phyloP scores from a whole-genome alignment of 305 asterid genomes.

The Fraxinus angustifolia region DNA sequence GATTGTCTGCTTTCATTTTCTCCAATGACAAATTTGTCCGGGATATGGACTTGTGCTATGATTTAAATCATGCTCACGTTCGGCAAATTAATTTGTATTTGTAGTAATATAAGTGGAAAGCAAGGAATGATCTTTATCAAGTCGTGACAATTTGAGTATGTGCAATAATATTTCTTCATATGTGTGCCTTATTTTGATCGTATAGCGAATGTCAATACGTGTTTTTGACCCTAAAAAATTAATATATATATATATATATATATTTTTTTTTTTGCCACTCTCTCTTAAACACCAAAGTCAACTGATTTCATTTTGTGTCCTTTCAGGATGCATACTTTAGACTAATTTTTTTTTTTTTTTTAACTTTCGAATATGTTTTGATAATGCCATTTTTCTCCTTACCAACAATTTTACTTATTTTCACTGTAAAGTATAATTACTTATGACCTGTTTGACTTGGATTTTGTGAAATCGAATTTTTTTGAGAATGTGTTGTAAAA shows the following conservation, averaged over 20 bases:
- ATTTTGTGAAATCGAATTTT: background rate
- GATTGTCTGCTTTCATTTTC: constrained; percentile 11
- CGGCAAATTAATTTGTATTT: background rate
- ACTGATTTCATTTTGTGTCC: background rate
- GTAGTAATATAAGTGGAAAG: background rate
- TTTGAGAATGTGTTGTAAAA: background rate
- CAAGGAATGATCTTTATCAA: background rate
- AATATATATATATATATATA: too few species aligned
- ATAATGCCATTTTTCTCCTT: background rate
- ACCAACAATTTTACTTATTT: background rate
- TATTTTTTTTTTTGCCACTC: too few species aligned
- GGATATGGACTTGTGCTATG: background rate
- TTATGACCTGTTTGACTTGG: background rate
- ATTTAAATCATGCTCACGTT: background rate
- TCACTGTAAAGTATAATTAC: background rate
- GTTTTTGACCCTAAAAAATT: background rate
- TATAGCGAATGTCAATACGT: background rate
- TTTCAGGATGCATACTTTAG: background rate
- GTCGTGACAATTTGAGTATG: background rate
- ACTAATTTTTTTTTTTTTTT: background rate
- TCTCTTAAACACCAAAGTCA: background rate
- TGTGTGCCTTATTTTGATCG: background rate
- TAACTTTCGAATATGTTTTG: background rate
- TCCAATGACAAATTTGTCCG: background rate
- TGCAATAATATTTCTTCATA: background rate